Evolutionary conservation across 805 yeast genomes (phyloP).

Genomic region (Teunomyces pallodes): DNA sequence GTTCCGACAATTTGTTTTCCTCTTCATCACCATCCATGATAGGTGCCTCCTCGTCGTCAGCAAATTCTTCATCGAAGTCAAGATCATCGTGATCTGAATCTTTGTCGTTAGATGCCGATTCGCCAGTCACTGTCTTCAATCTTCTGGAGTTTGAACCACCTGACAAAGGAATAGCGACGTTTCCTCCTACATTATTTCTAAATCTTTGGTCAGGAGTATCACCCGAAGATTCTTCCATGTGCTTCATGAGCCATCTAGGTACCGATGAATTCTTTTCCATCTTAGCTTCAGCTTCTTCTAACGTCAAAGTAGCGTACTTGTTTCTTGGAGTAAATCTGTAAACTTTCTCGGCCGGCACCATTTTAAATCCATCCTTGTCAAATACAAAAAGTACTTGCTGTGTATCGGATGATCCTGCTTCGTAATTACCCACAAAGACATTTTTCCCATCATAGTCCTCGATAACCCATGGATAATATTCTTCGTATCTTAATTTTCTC

Average conservation of each 20-base stretch:
- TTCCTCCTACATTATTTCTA: slow-evolving; percentile 22
- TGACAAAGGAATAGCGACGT: slow-evolving; percentile 7
- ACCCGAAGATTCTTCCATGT: slow-evolving; percentile 64
- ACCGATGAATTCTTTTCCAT: slow-evolving; percentile 78
- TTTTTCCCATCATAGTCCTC: slow-evolving; percentile 95
- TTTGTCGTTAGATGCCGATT: slow-evolving; percentile 42
- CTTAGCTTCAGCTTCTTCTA: slow-evolving; percentile 94
- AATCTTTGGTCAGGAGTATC: slow-evolving; percentile 49
- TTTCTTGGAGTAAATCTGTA: slow-evolving; percentile 92
- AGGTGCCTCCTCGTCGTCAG: slow-evolving; percentile 98
- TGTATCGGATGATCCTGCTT: slow-evolving; percentile 83
- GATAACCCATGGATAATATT: slow-evolving; percentile 96
- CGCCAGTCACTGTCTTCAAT: slow-evolving; percentile 44
- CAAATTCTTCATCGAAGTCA: slow-evolving; percentile 95
- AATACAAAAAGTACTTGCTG: slow-evolving; percentile 77
- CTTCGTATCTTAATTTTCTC: slow-evolving; percentile 86
- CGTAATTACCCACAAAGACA: slow-evolving; percentile 94
- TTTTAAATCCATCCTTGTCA: slow-evolving; percentile 83
- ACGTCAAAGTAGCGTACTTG: slow-evolving; percentile 86
- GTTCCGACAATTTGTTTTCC: slow-evolving; percentile 86
- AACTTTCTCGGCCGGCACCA: slow-evolving; percentile 94
- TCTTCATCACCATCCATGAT: slow-evolving; percentile 95
- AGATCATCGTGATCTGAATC: slow-evolving; percentile 87
- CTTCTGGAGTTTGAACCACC: slow-evolving; percentile 12
- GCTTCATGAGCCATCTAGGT: slow-evolving; percentile 96